These are phyloP conservation scores for Cyberlindnera mycetangii DNA, from an alignment of 805 yeast species.

Conservation along the genomic window DNA sequence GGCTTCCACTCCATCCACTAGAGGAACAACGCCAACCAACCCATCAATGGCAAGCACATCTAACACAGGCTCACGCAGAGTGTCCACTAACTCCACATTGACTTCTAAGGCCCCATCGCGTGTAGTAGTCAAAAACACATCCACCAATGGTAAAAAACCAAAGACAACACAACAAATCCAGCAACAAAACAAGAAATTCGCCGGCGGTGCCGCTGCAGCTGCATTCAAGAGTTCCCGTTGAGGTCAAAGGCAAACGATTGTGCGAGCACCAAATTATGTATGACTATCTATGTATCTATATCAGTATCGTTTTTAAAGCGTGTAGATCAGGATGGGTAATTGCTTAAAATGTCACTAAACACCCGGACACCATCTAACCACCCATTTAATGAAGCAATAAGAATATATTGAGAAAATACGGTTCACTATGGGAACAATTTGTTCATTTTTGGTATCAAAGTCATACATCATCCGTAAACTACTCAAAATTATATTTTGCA, in stretches of 20 bases:
- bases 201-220: conserved; percentile 36
- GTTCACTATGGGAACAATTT: too few relatives aligned
- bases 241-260: neutral
- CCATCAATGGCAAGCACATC: neutral
- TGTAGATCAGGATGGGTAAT: too few relatives aligned
- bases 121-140: conserved; percentile 5
- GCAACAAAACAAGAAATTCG: conserved; percentile 27
- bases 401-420: too few relatives aligned
- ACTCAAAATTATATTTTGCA: too few relatives aligned
- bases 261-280: neutral
- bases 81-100: neutral
- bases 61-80: neutral
- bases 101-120: conserved; percentile 4
- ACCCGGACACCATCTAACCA: too few relatives aligned
- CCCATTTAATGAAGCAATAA: too few relatives aligned
- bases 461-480: too few relatives aligned
- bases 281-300: neutral
- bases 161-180: conserved; percentile 16
- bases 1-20: neutral
- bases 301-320: too few relatives aligned
- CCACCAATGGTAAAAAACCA: conserved; percentile 14
- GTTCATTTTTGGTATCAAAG: too few relatives aligned
- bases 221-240: conserved; percentile 24
- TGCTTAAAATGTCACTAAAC: too few relatives aligned
- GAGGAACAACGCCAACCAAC: conserved; percentile 1